Percentiles rank a stretch among this genome's conserved stretches.
These are phyloP conservation scores for Magnaporthiopsis incrustans DNA, from an alignment of 2,329 filamentous ascomycete genomes.

Conservation along the genomic window DNA sequence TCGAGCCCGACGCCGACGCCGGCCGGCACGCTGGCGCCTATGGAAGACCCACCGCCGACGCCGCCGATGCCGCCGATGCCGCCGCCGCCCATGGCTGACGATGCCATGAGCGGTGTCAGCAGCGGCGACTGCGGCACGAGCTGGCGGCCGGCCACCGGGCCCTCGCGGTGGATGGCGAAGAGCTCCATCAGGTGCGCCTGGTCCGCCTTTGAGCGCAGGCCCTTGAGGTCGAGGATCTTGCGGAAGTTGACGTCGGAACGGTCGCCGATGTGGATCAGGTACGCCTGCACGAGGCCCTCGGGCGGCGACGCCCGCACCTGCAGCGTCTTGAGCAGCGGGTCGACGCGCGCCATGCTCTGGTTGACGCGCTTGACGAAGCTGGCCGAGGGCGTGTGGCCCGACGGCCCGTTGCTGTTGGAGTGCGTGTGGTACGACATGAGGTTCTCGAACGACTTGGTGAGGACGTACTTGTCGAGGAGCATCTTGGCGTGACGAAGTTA, in stretches of 20 bases:
- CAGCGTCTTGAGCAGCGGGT: conserved; percentile 89
- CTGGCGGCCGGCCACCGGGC: conserved; percentile 55
- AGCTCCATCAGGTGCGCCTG: conserved; percentile 78
- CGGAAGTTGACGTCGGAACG: conserved; percentile 90
- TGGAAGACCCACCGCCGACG: no score
- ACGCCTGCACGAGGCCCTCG: conserved; percentile 92
- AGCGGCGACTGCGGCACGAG: conserved; percentile 64
- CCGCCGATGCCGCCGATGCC: conserved; percentile 16
- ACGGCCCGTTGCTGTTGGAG: conserved; percentile 23
- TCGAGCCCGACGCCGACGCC: conserved; percentile 1
- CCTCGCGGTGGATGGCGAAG: conserved; percentile 72
- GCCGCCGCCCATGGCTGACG: conserved; percentile 27
- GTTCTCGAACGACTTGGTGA: conserved; percentile 70
- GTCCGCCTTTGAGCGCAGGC: conserved; percentile 69
- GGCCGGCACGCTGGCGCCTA: neutral
- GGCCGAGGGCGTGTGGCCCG: conserved; percentile 31
- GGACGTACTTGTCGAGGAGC: conserved; percentile 87
- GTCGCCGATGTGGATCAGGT: conserved; percentile 94
- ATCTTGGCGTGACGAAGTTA: conserved; percentile 48
- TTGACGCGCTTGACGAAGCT: conserved; percentile 82
- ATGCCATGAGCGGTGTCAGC: conserved; percentile 56
- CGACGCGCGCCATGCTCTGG: conserved; percentile 75
- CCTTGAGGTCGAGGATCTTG: conserved; percentile 93
- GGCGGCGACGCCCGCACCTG: conserved; percentile 88
- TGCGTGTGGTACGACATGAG: conserved; percentile 58